Evolutionary conservation across 2,329 filamentous ascomycete genomes (phyloP), one percentile per base, ranked within the genome.

Genomic region (Tolypocladium tundrense): DNA sequence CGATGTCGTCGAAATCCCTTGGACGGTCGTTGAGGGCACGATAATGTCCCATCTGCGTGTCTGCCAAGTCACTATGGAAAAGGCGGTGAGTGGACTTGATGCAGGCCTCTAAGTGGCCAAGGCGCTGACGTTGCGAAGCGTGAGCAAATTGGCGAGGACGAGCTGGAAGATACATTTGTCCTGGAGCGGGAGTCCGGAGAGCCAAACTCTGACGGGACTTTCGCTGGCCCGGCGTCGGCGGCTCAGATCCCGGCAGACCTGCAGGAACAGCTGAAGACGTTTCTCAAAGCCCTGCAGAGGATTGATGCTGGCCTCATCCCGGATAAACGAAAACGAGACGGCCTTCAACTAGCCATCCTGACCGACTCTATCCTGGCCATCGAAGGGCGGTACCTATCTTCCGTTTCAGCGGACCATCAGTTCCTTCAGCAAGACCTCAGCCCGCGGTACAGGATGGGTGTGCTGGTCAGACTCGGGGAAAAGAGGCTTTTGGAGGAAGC

Each of bases 1-100:
- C 70, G 91, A 96, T 64, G 90, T 96, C 1, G 87, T 90, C 1
- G 92, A 97, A 69, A 73, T 96, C 40, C 78, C 88, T 0, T 83
- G 87, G 74, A 74, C 78, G 0, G 65, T 84, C 10, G 77, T 93
- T 27, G 72, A 80, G 50, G 70, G 73, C 1, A 73, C 79, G 9
- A 65, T 79, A 41, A 69, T 70, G 21, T 65, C 70, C 13, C 66
- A 73, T 21, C 69, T 81, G 53, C 66, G 68, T 2, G 60, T 76
- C 21, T 69, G 74, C 1, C 67, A 69, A 2, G 63, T 69, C 14
- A 65, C 73, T 1, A 72, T 79, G 65, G 72, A 70, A 35, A 74
- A 75, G 61, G 72, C 76, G 50, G 76, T 79, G 65, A 70, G 76
- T 67, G 31, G 16, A 3, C 31, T 6, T 24, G 16, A 33, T 21